A percentile compares a stretch with the other conserved stretches of the same genome.
Conservation (phyloP, 257 asterid genomes). For the Solanum raphanifolium region DNA sequence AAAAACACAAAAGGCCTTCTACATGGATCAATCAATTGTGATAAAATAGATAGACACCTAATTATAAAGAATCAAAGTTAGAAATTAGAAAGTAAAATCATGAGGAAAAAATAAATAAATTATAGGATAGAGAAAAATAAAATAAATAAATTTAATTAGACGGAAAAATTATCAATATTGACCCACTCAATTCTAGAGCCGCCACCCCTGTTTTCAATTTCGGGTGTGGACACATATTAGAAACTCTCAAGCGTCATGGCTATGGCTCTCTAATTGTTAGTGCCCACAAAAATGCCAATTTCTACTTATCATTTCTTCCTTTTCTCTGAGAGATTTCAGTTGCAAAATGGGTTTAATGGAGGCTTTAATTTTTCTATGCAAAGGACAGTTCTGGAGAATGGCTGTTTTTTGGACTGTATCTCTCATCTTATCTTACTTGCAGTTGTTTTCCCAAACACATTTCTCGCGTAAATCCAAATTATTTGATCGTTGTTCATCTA, state of each 20-base stretch:
- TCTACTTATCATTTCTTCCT: not conserved
- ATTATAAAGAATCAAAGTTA: too few species aligned
- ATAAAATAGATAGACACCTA: too few species aligned
- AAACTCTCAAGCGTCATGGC: not conserved
- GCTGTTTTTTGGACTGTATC: slow-evolving; percentile 51
- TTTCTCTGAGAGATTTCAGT: not conserved
- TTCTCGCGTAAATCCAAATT: slow-evolving; percentile 7
- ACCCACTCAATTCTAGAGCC: too few species aligned
- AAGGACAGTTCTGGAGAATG: slow-evolving; percentile 67
- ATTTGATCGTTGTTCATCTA: slow-evolving; percentile 14
- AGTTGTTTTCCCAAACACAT: slow-evolving; percentile 20
- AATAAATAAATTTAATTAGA: too few species aligned
- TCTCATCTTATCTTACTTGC: slow-evolving; percentile 41
- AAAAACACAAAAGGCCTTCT: too few species aligned
- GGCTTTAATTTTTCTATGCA: slow-evolving; percentile 25
- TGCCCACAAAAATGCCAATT: not conserved
- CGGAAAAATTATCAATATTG: too few species aligned
- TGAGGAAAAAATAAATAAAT: too few species aligned
- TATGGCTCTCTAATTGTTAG: not conserved
- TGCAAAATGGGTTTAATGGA: slow-evolving; percentile 24
- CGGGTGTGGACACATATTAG: not conserved
- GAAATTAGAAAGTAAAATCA: too few species aligned
- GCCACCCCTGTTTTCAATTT: too few species aligned
- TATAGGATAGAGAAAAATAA: too few species aligned
- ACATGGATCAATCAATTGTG: too few species aligned